Evolutionary conservation across 345 rosid genomes (phyloP).

Genomic region (Citrus reticulata): DNA sequence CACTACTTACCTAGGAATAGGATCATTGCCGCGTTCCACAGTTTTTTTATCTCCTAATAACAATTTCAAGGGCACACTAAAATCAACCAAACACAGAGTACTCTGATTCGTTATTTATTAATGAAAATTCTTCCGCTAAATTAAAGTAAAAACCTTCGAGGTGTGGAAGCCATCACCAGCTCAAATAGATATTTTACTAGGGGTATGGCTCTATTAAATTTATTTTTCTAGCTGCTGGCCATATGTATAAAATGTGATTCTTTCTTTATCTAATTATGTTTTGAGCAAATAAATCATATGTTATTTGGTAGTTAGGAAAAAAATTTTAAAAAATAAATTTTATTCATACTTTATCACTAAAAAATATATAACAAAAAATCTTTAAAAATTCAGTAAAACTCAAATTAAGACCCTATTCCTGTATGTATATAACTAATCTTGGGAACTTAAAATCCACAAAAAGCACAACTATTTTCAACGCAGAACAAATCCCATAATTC

Average conservation of each 20-base stretch:
- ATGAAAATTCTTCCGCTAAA: not conserved
- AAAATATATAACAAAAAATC: too few species aligned
- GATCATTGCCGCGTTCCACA: conserved; percentile 84
- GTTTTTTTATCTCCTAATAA: conserved; percentile 71
- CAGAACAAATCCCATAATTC: not conserved
- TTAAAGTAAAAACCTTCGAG: not conserved
- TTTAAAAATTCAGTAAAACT: too few species aligned
- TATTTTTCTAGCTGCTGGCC: too few species aligned
- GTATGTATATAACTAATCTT: too few species aligned
- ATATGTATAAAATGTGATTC: too few species aligned
- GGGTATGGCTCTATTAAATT: conserved; percentile 86
- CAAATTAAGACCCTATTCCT: too few species aligned
- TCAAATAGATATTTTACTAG: conserved; percentile 79
- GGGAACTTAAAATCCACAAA: conserved; percentile 73
- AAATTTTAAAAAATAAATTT: too few species aligned
- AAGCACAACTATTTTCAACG: conserved; percentile 58
- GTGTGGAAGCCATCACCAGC: conserved; percentile 95
- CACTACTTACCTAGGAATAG: conserved; percentile 42
- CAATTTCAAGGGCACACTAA: not conserved
- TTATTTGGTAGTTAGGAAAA: too few species aligned
- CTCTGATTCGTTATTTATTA: not conserved
- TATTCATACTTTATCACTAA: too few species aligned
- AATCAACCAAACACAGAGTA: not conserved
- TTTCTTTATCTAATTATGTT: too few species aligned
- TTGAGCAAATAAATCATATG: too few species aligned